Conservation (phyloP, 2,329 filamentous ascomycete genomes). For the Moelleriella libera region DNA sequence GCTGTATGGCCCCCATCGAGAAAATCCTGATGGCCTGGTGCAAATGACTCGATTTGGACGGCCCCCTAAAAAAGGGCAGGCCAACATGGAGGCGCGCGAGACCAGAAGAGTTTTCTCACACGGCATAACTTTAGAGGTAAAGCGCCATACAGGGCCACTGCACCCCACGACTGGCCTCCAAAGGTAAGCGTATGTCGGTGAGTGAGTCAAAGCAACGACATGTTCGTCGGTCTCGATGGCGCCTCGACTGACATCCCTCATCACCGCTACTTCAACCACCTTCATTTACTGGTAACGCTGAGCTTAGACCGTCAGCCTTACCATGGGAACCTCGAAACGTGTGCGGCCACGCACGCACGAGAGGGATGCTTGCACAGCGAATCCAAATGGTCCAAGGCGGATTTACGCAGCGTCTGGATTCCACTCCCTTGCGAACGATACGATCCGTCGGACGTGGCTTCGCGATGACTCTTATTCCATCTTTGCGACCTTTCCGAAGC, state of each 20-base stretch:
- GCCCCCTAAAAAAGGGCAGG: neutral
- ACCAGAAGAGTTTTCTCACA: neutral
- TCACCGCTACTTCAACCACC: neutral
- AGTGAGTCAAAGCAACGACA: neutral
- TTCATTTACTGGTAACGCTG: neutral
- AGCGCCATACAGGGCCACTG: no score
- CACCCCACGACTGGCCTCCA: no score
- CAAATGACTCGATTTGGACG: neutral
- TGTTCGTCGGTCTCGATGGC: neutral
- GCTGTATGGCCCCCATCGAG: neutral
- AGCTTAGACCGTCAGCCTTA: neutral
- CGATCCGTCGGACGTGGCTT: neutral
- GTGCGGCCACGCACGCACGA: neutral
- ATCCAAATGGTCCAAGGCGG: neutral
- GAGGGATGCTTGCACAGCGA: neutral
- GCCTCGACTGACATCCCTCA: neutral
- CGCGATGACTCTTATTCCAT: neutral
- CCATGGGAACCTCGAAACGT: neutral
- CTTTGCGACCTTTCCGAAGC: neutral
- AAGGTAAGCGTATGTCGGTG: neutral
- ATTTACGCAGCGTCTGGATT: neutral
- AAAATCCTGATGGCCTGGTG: neutral
- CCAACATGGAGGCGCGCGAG: no score
- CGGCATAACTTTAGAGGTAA: no score
- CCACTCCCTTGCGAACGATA: neutral